Percentiles rank a stretch among this genome's conserved stretches.
Evolutionary conservation across 2,329 filamentous ascomycete species (phyloP).

Genomic region (Alternaria consortialis): DNA sequence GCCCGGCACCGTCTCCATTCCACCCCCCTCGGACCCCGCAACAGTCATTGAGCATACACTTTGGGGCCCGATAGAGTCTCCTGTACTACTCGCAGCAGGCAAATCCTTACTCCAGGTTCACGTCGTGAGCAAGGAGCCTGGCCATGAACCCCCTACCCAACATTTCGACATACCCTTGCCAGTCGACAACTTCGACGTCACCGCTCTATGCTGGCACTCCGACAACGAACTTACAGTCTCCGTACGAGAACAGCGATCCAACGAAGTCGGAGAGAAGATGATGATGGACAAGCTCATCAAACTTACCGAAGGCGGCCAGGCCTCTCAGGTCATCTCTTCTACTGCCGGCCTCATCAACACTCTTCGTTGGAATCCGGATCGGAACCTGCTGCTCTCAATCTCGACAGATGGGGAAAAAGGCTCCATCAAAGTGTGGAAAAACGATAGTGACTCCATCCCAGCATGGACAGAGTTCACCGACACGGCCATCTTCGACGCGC

Average conservation of each 20-base stretch:
- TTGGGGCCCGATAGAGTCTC: slow-evolving; percentile 45
- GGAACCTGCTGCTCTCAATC: slow-evolving; percentile 48
- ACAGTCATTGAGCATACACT: slow-evolving; percentile 45
- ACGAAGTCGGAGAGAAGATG: slow-evolving; percentile 50
- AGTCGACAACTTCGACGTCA: slow-evolving; percentile 45
- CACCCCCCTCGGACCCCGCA: slow-evolving; percentile 31
- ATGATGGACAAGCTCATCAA: slow-evolving; percentile 51
- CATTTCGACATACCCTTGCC: slow-evolving; percentile 41
- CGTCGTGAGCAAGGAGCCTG: slow-evolving; percentile 30
- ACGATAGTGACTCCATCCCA: slow-evolving; percentile 48
- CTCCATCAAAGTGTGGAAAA: slow-evolving; percentile 52
- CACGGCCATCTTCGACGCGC: slow-evolving; percentile 54
- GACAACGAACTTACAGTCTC: slow-evolving; percentile 46
- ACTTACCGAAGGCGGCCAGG: slow-evolving; percentile 40
- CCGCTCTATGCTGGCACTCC: slow-evolving; percentile 49
- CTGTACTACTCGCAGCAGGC: slow-evolving; percentile 48
- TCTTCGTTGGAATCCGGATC: slow-evolving; percentile 47
- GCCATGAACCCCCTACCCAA: slow-evolving; percentile 16
- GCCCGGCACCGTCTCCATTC: slow-evolving; percentile 42
- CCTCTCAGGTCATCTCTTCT: slow-evolving; percentile 47
- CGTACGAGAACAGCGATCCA: slow-evolving; percentile 45
- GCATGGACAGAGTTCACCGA: slow-evolving; percentile 55
- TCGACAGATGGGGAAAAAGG: slow-evolving; percentile 52
- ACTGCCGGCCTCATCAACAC: slow-evolving; percentile 50
- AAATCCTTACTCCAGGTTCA: slow-evolving; percentile 48